phyloP scores from a whole-genome alignment of 2,329 filamentous ascomycete genomes.

The Fusarium veterinarium region DNA sequence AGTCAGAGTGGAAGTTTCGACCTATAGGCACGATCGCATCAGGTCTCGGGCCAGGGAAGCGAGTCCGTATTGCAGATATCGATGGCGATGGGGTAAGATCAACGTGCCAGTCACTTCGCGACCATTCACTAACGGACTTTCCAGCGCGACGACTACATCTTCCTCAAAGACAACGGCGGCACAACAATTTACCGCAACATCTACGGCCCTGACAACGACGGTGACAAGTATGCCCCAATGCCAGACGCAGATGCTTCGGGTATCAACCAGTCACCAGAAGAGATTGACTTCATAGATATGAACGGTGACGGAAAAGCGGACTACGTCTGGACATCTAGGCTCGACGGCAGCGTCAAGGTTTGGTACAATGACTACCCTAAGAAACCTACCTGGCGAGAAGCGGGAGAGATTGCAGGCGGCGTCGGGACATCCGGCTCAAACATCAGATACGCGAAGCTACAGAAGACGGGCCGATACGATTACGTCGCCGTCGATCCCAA shows the following conservation, averaged over 20 bases:
- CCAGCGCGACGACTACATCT: constrained; percentile 7
- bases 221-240: background rate
- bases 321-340: background rate
- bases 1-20: background rate
- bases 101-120: too few species aligned
- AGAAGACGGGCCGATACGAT: background rate
- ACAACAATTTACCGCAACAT: constrained; percentile 3
- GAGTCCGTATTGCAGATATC: constrained; percentile 8
- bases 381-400: constrained; percentile 3
- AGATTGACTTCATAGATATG: constrained; percentile 13
- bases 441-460: background rate
- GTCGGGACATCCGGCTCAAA: constrained; percentile 14
- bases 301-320: constrained; percentile 14
- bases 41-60: background rate
- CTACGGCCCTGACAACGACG: background rate
- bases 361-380: constrained; percentile 20
- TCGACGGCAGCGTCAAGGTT: constrained; percentile 6
- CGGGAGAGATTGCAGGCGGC: background rate
- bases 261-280: background rate
- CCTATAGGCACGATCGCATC: background rate
- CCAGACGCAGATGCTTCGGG: constrained; percentile 3
- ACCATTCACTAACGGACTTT: background rate
- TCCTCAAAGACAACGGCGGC: background rate
- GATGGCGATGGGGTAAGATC: constrained; percentile 2
- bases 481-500: constrained; percentile 19